Conservation (phyloP, 192 early-diverging fungal genomes). For the Pecoramyces ruminantium region DNA sequence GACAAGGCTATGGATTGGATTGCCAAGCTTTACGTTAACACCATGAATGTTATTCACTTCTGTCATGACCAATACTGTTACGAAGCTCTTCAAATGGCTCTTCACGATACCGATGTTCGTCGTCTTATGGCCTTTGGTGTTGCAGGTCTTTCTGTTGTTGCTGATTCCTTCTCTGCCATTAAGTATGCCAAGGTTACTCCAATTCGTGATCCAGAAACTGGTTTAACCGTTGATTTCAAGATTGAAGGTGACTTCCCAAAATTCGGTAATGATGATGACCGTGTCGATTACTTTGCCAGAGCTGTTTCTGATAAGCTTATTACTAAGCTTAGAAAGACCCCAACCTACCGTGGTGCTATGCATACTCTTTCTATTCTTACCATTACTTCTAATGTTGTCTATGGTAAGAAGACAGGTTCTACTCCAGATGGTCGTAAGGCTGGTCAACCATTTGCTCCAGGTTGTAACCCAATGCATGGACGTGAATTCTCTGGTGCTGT, state of each 20-base stretch:
- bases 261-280: slow-evolving; percentile 9
- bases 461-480: slow-evolving; percentile 6
- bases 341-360: slow-evolving; percentile 9
- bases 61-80: slow-evolving; percentile 8
- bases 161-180: slow-evolving; percentile 5
- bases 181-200: slow-evolving; percentile 6
- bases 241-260: slow-evolving; percentile 8
- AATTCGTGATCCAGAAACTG: slow-evolving; percentile 9
- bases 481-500: slow-evolving; percentile 6
- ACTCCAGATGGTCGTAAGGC: slow-evolving; percentile 6
- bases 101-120: slow-evolving; percentile 8
- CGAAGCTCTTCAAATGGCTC: slow-evolving; percentile 10
- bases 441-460: slow-evolving; percentile 8
- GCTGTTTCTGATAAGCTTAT: slow-evolving; percentile 1
- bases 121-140: slow-evolving; percentile 9
- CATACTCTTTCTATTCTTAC: slow-evolving; percentile 8
- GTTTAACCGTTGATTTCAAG: slow-evolving; percentile 6
- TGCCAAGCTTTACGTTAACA: slow-evolving; percentile 8
- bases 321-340: slow-evolving; percentile 5
- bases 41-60: slow-evolving; percentile 9
- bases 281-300: slow-evolving; percentile 3
- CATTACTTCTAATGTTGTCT: slow-evolving; percentile 7
- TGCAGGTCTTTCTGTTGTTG: slow-evolving; percentile 7
- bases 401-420: slow-evolving; percentile 8
- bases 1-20: slow-evolving; percentile 10